Base-by-base conservation (phyloP, 2,329 filamentous ascomycete genomes). In the Karstenula rhodostoma region DNA sequence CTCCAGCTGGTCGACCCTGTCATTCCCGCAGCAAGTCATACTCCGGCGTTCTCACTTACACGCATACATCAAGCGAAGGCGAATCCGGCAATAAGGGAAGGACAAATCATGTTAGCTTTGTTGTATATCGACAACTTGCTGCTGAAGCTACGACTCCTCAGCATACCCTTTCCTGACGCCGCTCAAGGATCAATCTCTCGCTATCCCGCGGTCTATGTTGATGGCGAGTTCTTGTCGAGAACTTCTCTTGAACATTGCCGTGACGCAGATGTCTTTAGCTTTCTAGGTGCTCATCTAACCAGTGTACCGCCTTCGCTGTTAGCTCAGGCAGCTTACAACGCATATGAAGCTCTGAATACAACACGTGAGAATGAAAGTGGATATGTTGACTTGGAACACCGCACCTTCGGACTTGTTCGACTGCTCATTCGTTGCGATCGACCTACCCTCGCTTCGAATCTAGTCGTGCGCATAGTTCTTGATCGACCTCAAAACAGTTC, bases 401-500 rank as follows among this genome's bases (percentile, higher is more conserved):
- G 70, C 3, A 61, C 72, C 2, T 75, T 76, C 48, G 42, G 42
- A 3, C 62, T 75, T 7, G 37, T 78, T 9, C 23, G 63, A 2
- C 58, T 66, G 7, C 60, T 78, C 2, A 58, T 57, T 2, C 64
- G 71, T 33, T 70, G 74, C 44, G 76, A 80, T 52, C 61, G 67
- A 15, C 77, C 77, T 12, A 50, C 58, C 1, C 55, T 79, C 17
- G 75, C 73, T 12, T 65, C 61, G 7, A 57, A 72, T 10, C 58
- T 78, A 4, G 67, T 70, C 17, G 57, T 79, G 32, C 59, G 59
- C 8, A 72, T 68, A 1, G 68, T 79, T 25, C 44, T 77, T 1
- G 60, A 74, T 15, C 67, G 65, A n/a, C 75, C 77, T 6, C 69
- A 76, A 17, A 70, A 78, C 37, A 81, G 78, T 64, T 79, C 80